These are phyloP conservation scores for Amanita polypyramis DNA, from an alignment of 768 basidiomycete genomes.

Conservation along the genomic window DNA sequence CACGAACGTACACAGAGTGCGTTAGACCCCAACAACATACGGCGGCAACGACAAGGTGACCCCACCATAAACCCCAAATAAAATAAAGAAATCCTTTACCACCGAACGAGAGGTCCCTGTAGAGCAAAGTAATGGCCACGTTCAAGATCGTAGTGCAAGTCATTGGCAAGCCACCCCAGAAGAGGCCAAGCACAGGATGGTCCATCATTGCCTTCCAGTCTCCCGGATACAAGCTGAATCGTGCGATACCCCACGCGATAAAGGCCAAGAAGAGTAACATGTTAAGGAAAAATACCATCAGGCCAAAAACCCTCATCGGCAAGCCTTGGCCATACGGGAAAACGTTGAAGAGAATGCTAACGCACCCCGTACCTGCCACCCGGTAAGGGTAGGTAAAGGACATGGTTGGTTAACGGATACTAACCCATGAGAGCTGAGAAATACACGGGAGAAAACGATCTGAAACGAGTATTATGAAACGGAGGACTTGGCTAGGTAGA, in stretches of 20 bases:
- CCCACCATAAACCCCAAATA: conserved; percentile 58
- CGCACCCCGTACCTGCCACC: background rate
- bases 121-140: conserved; percentile 28
- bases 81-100: conserved; percentile 37
- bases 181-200: conserved; percentile 42
- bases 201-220: conserved; percentile 35
- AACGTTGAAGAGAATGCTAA: conserved; percentile 5
- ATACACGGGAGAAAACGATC: conserved; percentile 4
- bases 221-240: conserved; percentile 30
- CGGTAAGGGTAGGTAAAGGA: background rate
- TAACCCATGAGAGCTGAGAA: conserved; percentile 5
- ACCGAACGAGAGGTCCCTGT: conserved; percentile 33
- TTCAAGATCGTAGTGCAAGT: conserved; percentile 41
- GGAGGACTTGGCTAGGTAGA: background rate
- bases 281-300: conserved; percentile 21
- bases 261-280: conserved; percentile 35
- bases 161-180: conserved; percentile 35
- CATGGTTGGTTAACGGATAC: background rate
- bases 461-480: background rate
- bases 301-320: conserved; percentile 3
- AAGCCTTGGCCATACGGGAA: conserved; percentile 6
- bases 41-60: conserved; percentile 40
- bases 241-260: conserved; percentile 23
- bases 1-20: conserved; percentile 50
- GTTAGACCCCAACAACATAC: conserved; percentile 51